A percentile compares a stretch with the other conserved stretches of the same genome.
phyloP scores from a whole-genome alignment of 805 yeast genomes.

The Metschnikowia vanudenii region DNA sequence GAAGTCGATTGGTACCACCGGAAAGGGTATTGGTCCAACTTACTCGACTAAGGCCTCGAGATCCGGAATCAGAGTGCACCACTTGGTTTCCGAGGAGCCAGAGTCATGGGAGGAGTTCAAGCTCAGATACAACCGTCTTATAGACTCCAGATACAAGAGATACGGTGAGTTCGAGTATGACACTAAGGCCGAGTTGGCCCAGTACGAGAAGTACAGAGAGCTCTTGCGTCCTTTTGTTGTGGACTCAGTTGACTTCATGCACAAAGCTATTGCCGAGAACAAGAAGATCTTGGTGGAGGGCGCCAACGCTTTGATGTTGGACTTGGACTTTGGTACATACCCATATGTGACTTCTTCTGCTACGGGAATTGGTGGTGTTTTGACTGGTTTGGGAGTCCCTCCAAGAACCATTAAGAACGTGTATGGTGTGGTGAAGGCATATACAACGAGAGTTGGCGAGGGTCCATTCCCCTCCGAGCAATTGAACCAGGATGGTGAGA shows the following conservation, averaged over 20 bases:
- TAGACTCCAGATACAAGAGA: constrained; percentile 80
- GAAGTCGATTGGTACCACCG: constrained; percentile 94
- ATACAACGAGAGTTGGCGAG: constrained; percentile 98
- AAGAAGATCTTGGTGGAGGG: constrained; percentile 95
- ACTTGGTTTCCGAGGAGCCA: constrained; percentile 83
- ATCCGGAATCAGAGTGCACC: constrained; percentile 96
- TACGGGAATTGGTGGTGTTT: constrained; percentile 97
- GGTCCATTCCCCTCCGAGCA: constrained; percentile 99
- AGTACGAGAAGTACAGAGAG: constrained; percentile 73
- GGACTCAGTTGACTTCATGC: constrained; percentile 85
- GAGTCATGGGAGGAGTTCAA: constrained; percentile 93
- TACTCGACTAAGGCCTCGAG: constrained; percentile 96
- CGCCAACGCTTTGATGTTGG: constrained; percentile 97
- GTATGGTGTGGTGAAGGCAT: constrained; percentile 97
- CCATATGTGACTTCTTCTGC: constrained; percentile 95
- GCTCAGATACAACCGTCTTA: constrained; percentile 68
- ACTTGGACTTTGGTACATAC: constrained; percentile 95
- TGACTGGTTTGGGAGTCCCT: constrained; percentile 96
- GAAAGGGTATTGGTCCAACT: constrained; percentile 98
- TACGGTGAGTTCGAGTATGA: constrained; percentile 93
- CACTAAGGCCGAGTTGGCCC: constrained; percentile 71
- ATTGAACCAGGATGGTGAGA: constrained; percentile 80
- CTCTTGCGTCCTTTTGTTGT: constrained; percentile 85
- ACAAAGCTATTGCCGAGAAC: constrained; percentile 67
- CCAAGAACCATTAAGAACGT: constrained; percentile 77